These are phyloP conservation scores for Jaapia argillacea DNA, from an alignment of 768 basidiomycete genomes.

Conservation along the genomic window DNA sequence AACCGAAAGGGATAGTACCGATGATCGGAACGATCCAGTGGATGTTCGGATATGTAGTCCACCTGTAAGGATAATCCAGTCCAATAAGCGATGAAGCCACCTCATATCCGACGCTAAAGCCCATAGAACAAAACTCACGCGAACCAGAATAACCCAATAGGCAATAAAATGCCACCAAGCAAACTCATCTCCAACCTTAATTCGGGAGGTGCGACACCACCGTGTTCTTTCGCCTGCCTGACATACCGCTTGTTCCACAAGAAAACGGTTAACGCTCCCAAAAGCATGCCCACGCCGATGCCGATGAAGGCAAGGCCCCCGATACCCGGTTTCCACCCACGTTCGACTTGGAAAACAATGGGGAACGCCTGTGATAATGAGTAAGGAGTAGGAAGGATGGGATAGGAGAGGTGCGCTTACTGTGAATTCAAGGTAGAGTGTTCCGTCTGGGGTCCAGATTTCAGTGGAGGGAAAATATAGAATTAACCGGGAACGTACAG, in stretches of 20 bases:
- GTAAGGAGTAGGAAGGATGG: too few species aligned
- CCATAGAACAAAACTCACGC: too few species aligned
- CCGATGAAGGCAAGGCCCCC: conserved; percentile 22
- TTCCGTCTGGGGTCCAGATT: too few species aligned
- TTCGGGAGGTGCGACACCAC: conserved; percentile 19
- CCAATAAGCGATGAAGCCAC: too few species aligned
- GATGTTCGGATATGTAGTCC: conserved; percentile 10
- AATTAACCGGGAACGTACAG: too few species aligned
- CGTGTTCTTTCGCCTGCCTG: conserved; percentile 1
- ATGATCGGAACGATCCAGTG: conserved; percentile 32
- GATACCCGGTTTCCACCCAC: conserved; percentile 10
- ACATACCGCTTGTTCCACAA: not conserved
- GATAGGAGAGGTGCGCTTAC: too few species aligned
- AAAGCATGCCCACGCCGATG: conserved; percentile 16
- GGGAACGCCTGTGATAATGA: conserved; percentile 6
- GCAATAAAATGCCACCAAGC: not conserved
- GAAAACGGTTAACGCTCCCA: conserved; percentile 1
- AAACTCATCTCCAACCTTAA: conserved; percentile 2
- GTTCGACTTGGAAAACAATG: conserved; percentile 10
- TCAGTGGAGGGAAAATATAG: too few species aligned
- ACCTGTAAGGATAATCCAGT: too few species aligned
- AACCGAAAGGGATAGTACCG: conserved; percentile 28
- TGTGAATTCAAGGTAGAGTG: too few species aligned
- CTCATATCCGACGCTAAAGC: too few species aligned
- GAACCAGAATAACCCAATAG: conserved; percentile 12